Evolutionary conservation across 164 flowering plant species (phyloP), one percentile per base, ranked within the genome.

Genomic region (Magnolia changhungtana): DNA sequence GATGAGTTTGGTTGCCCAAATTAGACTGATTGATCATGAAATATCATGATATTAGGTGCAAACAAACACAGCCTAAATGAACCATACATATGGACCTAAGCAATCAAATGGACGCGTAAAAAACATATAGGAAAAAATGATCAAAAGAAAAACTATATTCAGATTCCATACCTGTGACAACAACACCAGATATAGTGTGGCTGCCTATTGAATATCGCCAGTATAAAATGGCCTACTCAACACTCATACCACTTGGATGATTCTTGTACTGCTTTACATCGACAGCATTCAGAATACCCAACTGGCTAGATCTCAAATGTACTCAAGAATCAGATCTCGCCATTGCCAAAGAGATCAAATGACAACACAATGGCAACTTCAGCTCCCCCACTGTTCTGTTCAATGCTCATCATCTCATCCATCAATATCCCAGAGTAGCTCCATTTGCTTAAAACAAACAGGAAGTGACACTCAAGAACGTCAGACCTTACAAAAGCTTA

Each of bases 311-410:
- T 78, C 77, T 72, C 64, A 52, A 77, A 78, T 49, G 81, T 58
- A 76, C 61, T 65, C 75, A 63, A 78, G 74, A 20, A 80, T 29
- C 70, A 76, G 80, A 63, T 72, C 67, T 73, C 49, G 19, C 52
- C 74, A 71, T 79, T 69, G 78, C 52, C 78, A 64, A 74, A 77
- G 71, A 50, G 45, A 69, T 63, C 74, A 83, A 73, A 45, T 63
- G 81, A 80, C 85, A 83, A 74, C 82, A 81, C 83, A 74, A 74
- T 80, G 77, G 73, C 69, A 76, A 71, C 67, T 79, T 67, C 72
- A 23, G 76, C 75, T 81, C 71, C 84, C 86, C 86, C 86, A 84
- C 84, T 74, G 63, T 74, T 63, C 75, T 81, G 85, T 70, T 71
- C 73, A 67, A 37, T 75, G 37, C 73, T 74, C 75, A 82, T 69